Base-by-base conservation (phyloP, 495 filamentous ascomycete species). In the Talaromyces thailandensis region DNA sequence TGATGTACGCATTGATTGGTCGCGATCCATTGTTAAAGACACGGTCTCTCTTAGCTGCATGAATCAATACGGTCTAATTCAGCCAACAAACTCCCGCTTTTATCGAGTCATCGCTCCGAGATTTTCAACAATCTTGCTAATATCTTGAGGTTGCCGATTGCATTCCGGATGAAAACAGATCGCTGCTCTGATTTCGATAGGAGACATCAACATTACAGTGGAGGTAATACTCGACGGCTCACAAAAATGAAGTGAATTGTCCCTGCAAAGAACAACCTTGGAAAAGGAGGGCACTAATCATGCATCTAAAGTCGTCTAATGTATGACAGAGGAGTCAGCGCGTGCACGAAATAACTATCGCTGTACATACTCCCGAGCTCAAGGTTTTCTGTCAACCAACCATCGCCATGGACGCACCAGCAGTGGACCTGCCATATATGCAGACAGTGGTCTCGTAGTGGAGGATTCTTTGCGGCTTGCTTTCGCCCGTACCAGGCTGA, bases 281-380 rank as follows among this genome's bases (percentile, higher is more conserved):
- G 24, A 35, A 57, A 35, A 21, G 29, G 55, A 35, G 26, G 29
- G 14, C 29, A 57, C 55, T 35, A 57, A 57, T 16, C 14, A 31
- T 57, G 55, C 55, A 57, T 35, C 55, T 21, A 31, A 57, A 16
- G 14, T 12, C 55, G 24, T 57, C 26, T 57, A 31, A 31, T 35
- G 29, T 57, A 57, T 57, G 55, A 57, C 16, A 25, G 55, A 57
- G 55, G 55, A 57, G 55, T 35, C 55, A 31, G 29, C 55, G n/a
- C 55, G 29, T 29, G 55, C 55, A 57, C 55, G 55, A 35, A 57
- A 57, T 35, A 35, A 57, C 35, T 35, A 35, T 56, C 5, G 29
- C 16, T 57, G 51, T n/a, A 57, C 55, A 21, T 57, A 25, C 25
- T 57, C 14, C 26, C 55, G 4, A 35, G 16, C 55, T 57, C 55